phyloP scores from a whole-genome alignment of 495 filamentous ascomycete species.

The Annulohypoxylon maeteangense region DNA sequence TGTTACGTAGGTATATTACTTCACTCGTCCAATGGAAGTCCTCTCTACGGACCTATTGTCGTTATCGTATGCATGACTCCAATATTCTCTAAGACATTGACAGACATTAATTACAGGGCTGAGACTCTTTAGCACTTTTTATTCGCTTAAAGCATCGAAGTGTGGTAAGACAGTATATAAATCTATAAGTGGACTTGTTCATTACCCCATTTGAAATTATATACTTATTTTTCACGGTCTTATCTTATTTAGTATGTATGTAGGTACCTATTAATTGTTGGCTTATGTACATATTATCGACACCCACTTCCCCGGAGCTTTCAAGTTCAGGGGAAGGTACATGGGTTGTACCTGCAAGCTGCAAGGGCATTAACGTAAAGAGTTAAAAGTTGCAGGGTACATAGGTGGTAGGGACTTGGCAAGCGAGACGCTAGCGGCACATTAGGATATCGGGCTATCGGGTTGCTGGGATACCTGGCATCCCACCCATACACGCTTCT shows the following conservation, averaged over 20 bases:
- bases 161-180: not conserved
- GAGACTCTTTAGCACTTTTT: slow-evolving; percentile 15
- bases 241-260: not conserved
- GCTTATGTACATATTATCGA: not conserved
- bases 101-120: slow-evolving; percentile 20
- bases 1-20: slow-evolving; percentile 20
- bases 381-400: not conserved
- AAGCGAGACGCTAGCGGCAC: slow-evolving; percentile 28
- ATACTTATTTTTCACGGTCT: not conserved
- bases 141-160: not conserved
- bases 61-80: slow-evolving; percentile 21
- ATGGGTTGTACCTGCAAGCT: slow-evolving; percentile 19
- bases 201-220: not conserved
- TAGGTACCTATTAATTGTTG: too few relatives aligned
- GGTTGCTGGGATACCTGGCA: slow-evolving; percentile 18
- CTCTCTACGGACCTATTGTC: slow-evolving; percentile 29
- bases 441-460: slow-evolving; percentile 24
- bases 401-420: not conserved
- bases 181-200: not conserved
- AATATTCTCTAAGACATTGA: slow-evolving; percentile 38
- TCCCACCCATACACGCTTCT: slow-evolving; percentile 25
- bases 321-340: slow-evolving; percentile 6
- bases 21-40: slow-evolving; percentile 15
- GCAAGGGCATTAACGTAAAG: slow-evolving; percentile 28
- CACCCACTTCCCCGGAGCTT: slow-evolving; percentile 8